Conservation (phyloP, 768 basidiomycete genomes). For the Russula abietina region DNA sequence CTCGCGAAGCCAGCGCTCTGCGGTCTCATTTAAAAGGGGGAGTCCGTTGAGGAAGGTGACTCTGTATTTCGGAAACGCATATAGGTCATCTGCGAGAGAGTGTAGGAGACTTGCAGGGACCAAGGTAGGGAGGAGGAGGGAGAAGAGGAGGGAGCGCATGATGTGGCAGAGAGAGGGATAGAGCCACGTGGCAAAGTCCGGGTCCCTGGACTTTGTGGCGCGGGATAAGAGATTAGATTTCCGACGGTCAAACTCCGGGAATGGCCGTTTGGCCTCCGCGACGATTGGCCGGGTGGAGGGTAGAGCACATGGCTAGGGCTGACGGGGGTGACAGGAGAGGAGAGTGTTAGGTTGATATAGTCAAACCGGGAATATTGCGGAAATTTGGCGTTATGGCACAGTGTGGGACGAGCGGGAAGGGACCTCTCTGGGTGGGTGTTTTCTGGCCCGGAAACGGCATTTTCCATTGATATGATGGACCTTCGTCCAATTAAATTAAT, state of each 20-base stretch:
- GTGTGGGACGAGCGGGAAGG: constrained; percentile 18
- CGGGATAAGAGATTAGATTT: constrained; percentile 22
- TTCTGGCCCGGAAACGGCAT: constrained; percentile 24
- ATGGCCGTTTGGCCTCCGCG: constrained; percentile 24
- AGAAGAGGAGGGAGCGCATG: background rate
- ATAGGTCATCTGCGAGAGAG: constrained; percentile 71
- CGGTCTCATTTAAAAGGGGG: constrained; percentile 69
- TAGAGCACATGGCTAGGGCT: constrained; percentile 20
- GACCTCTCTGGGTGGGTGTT: constrained; percentile 20
- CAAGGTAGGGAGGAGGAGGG: constrained; percentile 7
- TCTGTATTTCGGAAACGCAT: constrained; percentile 76
- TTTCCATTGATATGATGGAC: constrained; percentile 26
- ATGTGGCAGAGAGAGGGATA: background rate
- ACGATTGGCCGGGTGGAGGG: constrained; percentile 14
- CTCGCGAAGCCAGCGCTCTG: constrained; percentile 63
- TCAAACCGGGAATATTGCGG: constrained; percentile 23
- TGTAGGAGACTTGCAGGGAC: constrained; percentile 38
- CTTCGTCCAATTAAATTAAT: constrained; percentile 25
- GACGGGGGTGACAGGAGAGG: background rate
- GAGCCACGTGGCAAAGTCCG: constrained; percentile 22
- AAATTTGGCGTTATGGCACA: constrained; percentile 15
- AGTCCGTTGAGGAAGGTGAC: constrained; percentile 73
- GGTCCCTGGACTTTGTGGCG: constrained; percentile 27
- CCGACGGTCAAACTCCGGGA: constrained; percentile 18
- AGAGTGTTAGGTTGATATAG: background rate